phyloP scores from a whole-genome alignment of 257 asterid genomes.

The Cordia subcordata region DNA sequence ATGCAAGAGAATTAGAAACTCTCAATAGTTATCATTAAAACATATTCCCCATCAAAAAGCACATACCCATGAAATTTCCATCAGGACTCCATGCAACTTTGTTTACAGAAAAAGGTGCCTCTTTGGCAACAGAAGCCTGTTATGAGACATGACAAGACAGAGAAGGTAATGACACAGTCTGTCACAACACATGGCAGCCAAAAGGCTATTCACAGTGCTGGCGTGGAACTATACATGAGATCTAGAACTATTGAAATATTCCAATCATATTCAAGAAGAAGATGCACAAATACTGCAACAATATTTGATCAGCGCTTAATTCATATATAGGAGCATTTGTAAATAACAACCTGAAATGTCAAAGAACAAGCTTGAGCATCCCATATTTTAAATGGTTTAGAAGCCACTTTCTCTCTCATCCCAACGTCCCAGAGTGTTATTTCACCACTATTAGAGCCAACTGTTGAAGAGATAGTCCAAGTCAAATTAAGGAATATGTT shows the following conservation, averaged over 20 bases:
- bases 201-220: constrained; percentile 1
- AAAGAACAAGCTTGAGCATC: constrained; percentile 65
- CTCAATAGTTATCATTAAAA: constrained; percentile 9
- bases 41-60: constrained; percentile 6
- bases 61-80: constrained; percentile 80
- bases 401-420: constrained; percentile 65
- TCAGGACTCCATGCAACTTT: constrained; percentile 96
- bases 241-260: too few species aligned
- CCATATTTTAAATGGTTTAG: constrained; percentile 88
- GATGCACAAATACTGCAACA: neutral
- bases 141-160: constrained; percentile 29
- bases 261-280: too few species aligned
- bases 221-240: neutral
- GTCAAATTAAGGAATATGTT: neutral
- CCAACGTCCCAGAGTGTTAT: constrained; percentile 91
- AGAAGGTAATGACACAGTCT: constrained; percentile 1
- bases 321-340: neutral
- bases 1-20: constrained; percentile 20
- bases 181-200: constrained; percentile 1
- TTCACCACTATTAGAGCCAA: constrained; percentile 88
- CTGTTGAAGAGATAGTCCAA: constrained; percentile 33
- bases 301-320: neutral
- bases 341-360: constrained; percentile 66
- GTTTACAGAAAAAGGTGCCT: constrained; percentile 76
- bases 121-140: constrained; percentile 90